These are phyloP conservation scores for Blastocystis sp. DNA, from an alignment of 352 stramenopile species.

Conservation along the genomic window DNA sequence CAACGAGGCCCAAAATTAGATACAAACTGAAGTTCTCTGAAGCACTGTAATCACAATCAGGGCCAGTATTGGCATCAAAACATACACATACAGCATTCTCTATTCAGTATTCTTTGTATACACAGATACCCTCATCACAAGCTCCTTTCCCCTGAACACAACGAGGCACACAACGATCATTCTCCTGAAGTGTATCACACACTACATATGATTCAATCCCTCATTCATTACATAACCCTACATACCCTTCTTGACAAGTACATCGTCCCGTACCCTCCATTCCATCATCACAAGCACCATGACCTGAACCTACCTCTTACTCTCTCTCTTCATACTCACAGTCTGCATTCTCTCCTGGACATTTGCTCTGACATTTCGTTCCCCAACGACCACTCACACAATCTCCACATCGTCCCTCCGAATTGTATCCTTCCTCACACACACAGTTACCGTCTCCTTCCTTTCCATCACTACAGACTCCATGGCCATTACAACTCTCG, in stretches of 20 bases:
- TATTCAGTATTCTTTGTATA: neutral
- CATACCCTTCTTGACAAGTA: conserved; percentile 12
- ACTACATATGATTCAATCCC: neutral
- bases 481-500: conserved; percentile 75
- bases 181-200: conserved; percentile 15
- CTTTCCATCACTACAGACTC: conserved; percentile 73
- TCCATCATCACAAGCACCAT: conserved; percentile 54
- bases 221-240: neutral
- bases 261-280: conserved; percentile 45
- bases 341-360: neutral
- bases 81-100: conserved; percentile 29
- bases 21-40: conserved; percentile 21
- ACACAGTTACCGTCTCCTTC: conserved; percentile 73
- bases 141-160: conserved; percentile 11
- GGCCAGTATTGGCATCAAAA: conserved; percentile 5
- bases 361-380: neutral
- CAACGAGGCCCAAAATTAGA: neutral
- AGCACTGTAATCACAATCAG: conserved; percentile 21
- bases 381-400: conserved; percentile 1
- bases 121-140: conserved; percentile 15
- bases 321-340: neutral
- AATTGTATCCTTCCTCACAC: conserved; percentile 76
- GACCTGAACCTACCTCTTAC: neutral
- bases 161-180: conserved; percentile 18
- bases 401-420: conserved; percentile 69